Base-by-base conservation (phyloP, 2,329 filamentous ascomycete species). In the Curvularia verruculosa region DNA sequence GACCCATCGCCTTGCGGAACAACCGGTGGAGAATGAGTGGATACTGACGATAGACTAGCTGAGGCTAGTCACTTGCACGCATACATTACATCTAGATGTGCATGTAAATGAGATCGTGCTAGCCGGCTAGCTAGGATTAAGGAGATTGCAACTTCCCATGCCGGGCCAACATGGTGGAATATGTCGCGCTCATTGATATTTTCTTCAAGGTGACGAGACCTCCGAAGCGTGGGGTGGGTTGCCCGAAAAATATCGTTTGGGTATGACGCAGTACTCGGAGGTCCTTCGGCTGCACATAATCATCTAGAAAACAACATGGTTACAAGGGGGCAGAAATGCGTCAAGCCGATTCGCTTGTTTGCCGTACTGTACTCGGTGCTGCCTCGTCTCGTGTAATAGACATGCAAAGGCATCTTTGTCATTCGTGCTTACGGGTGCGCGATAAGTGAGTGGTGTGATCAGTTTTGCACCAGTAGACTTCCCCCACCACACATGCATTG, bases 81-180 rank as follows among this genome's bases (percentile, higher is more conserved):
- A 56, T 50, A 51, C 15, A 61, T 61, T 63, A 65, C 64, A 63
- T 41, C 43, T 56, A 36, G 45, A 60, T 60, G 46, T 58, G 59
- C 53, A 56, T 60, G 28, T 24, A 36, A 48, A 29, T 49, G 49
- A 55, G 40, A 24, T 18, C 31, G 28, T 46, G 43, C 55, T 44
- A 52, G 37, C 23, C 34, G 23, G 41, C 40, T 43, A 26, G 23
- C 40, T 39, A 40, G 54, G 56, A 39, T 45, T 19, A 44, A 21
- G 21, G 47, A 37, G 34, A 34, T 48, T 52, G 44, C 49, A 28
- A 56, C 28, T 21, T 34, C 39, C 23, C 21, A 43, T 44, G 18
- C 49, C 23, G 15, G 48, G 24, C 10, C 9, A 41, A 36, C 18
- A 10, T 31, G 49, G 31, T 36, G 19, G 21, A 19, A 9, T 43